Percentiles rank a stretch among this genome's conserved stretches.
These are phyloP conservation scores for Chrysanthemum lavandulifolium DNA, from an alignment of 129 eudicot species.

Conservation along the genomic window DNA sequence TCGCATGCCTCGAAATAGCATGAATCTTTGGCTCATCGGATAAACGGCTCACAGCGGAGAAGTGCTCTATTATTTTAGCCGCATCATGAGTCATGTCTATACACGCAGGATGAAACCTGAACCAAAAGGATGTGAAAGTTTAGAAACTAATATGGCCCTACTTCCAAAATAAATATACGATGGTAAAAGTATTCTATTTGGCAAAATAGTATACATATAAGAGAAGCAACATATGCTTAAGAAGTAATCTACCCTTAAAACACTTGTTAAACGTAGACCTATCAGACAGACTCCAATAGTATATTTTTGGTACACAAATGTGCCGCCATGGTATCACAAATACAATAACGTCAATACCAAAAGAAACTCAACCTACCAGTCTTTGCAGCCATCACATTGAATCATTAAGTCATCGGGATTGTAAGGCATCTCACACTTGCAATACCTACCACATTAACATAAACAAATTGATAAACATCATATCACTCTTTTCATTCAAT, in stretches of 20 bases:
- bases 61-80: conserved; percentile 57
- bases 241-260: background rate
- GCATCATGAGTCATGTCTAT: conserved; percentile 65
- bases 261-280: too few relatives aligned
- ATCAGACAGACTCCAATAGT: too few relatives aligned
- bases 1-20: conserved; percentile 46
- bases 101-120: conserved; percentile 86
- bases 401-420: conserved; percentile 85
- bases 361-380: conserved; percentile 35
- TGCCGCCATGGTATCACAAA: too few relatives aligned
- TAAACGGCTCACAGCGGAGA: conserved; percentile 56
- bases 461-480: too few relatives aligned
- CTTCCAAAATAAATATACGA: background rate
- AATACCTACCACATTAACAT: conserved; percentile 51
- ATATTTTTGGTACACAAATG: too few relatives aligned
- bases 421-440: conserved; percentile 84
- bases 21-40: conserved; percentile 49
- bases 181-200: background rate
- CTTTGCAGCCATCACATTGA: conserved; percentile 74
- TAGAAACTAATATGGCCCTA: background rate
- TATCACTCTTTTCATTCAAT: too few relatives aligned
- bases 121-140: conserved; percentile 23
- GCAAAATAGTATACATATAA: background rate
- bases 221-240: background rate
- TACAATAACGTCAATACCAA: background rate